phyloP scores from a whole-genome alignment of 2,329 filamentous ascomycete genomes.

The Lachnellula suecica region DNA sequence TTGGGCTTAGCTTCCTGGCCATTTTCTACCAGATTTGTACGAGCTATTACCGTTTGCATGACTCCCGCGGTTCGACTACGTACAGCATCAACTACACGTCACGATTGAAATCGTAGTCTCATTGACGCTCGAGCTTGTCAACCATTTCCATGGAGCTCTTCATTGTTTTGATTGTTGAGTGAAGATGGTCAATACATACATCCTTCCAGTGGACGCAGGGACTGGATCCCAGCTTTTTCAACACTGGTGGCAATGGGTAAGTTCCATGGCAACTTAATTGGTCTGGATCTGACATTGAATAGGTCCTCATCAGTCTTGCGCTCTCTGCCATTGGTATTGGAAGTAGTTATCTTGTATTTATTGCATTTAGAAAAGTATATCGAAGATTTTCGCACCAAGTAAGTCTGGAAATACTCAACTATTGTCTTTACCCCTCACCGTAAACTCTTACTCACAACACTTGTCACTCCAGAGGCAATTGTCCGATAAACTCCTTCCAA shows the following conservation, averaged over 20 bases:
- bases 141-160: not conserved
- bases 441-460: not conserved
- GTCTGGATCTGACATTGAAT: constrained; percentile 15
- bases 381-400: constrained; percentile 17
- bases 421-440: not conserved
- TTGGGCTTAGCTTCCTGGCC: no score
- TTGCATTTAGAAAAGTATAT: constrained; percentile 22
- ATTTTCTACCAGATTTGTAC: no score
- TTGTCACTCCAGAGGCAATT: not conserved
- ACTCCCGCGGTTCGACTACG: not conserved
- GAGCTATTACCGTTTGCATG: not conserved
- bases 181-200: constrained; percentile 10
- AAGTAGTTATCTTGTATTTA: constrained; percentile 30
- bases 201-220: constrained; percentile 24
- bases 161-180: not conserved
- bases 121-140: not conserved
- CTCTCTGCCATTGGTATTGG: constrained; percentile 29
- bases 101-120: not conserved
- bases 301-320: constrained; percentile 37
- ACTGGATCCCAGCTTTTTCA: constrained; percentile 36
- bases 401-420: not conserved
- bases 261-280: constrained; percentile 8
- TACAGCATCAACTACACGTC: not conserved
- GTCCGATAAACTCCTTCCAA: not conserved
- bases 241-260: constrained; percentile 43